Evolutionary conservation across 805 yeast species (phyloP), one percentile per base, ranked within the genome.

Genomic region (Candida silvatica): DNA sequence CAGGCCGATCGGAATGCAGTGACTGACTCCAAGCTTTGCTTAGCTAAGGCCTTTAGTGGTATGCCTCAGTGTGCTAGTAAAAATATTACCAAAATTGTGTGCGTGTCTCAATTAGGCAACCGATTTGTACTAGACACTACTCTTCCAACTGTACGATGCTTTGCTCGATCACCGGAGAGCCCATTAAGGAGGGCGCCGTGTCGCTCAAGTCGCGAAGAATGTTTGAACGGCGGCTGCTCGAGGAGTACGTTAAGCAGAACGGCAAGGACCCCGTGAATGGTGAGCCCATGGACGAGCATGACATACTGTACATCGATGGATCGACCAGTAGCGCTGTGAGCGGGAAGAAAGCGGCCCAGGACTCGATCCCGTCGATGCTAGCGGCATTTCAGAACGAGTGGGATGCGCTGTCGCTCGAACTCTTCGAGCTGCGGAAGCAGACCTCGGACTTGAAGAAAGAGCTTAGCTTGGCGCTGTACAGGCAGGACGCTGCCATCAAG

Each of bases 401-500:
- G 87, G 97, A 88, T 51, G 74, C 95, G 0, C 53, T 84, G 29
- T 83, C 90, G 20, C 61, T 88, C 34, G 97, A 90, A 49, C 67
- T 81, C 16, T 86, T 85, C 49, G 71, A 77, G 27, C 61, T 88
- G 42, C 67, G 92, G 40, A 81, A 83, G 51, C 86, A 81, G 45
- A 63, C 87, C 26, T 71, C 67, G 34, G 62, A 64, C 17, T 67
- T 87, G 1, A 70, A 80, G 39, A 74, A 81, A 45, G 90, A 86
- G 47, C 61, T 88, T 32, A 78, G 92, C 20, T 61, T 80, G 2
- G 79, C 95, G 0, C 59, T 87, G 27, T 88, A 86, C 48, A 80
- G 79, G 49, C 83, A 83, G 43, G 97, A 88, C 53, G 96, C 97
- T 1, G 94, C 96, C 2, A 77, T 82, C 3, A 64, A 88, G 37